Evolutionary conservation across 805 yeast species (phyloP).

Genomic region (Dipodascopsis uninucleata): DNA sequence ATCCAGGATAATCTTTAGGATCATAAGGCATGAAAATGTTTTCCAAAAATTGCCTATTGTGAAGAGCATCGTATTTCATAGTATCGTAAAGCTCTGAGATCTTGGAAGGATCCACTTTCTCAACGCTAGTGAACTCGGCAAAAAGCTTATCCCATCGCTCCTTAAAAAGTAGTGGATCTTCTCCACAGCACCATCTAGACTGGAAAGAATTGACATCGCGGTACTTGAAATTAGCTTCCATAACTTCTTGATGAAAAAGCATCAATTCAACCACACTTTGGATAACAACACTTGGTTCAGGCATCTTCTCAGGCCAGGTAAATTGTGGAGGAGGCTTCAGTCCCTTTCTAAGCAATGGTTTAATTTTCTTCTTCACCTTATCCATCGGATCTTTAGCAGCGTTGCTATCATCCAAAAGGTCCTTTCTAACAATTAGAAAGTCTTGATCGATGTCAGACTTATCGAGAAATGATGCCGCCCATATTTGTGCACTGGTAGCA

Average conservation of each 20-base stretch:
- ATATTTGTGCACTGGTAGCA: constrained; percentile 82
- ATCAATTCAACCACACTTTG: constrained; percentile 91
- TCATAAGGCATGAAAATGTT: constrained; percentile 69
- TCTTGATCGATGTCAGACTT: constrained; percentile 70
- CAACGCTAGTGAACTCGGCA: constrained; percentile 85
- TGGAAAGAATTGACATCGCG: constrained; percentile 68
- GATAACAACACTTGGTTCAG: constrained; percentile 92
- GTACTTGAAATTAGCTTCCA: constrained; percentile 73
- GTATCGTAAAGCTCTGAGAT: constrained; percentile 96
- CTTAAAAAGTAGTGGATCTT: constrained; percentile 81
- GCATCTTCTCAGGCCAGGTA: constrained; percentile 98
- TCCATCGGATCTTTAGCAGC: constrained; percentile 99
- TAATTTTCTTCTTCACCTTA: constrained; percentile 91
- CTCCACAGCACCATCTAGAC: constrained; percentile 91
- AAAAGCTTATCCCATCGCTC: constrained; percentile 98
- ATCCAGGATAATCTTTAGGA: constrained; percentile 35
- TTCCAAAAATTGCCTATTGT: constrained; percentile 83
- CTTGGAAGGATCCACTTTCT: constrained; percentile 95
- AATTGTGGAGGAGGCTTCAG: constrained; percentile 96
- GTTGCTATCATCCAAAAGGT: constrained; percentile 88
- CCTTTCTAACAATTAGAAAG: constrained; percentile 78
- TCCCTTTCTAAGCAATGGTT: constrained; percentile 91
- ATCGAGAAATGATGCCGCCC: constrained; percentile 73
- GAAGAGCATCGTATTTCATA: constrained; percentile 97
- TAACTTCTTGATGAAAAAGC: constrained; percentile 81